Conservation (phyloP, 805 yeast species). For the Jamesozyma spencerorum region DNA sequence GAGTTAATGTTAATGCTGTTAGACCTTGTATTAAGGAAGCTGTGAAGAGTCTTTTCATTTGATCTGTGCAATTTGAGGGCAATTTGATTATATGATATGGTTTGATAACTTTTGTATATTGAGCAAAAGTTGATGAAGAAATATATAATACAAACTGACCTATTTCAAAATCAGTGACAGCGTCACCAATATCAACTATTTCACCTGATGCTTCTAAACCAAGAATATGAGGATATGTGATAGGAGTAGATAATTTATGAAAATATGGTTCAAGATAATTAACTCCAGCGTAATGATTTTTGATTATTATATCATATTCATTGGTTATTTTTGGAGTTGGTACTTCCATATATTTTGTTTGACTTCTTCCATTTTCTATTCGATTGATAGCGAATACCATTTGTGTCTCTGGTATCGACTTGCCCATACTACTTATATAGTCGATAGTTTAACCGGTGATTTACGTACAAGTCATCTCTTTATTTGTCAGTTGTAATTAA, state of each 20-base stretch:
- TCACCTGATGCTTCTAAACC: conserved; percentile 73
- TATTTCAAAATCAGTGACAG: conserved; percentile 44
- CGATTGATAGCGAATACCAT: conserved; percentile 47
- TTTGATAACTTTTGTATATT: conserved; percentile 46
- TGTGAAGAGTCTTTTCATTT: conserved; percentile 45
- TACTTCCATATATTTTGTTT: conserved; percentile 45
- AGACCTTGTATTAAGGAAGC: conserved; percentile 62
- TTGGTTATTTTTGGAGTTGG: conserved; percentile 47
- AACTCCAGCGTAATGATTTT: conserved; percentile 69
- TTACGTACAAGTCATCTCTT: too few species aligned
- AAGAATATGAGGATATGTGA: conserved; percentile 45
- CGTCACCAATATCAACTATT: conserved; percentile 53
- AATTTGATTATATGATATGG: conserved; percentile 38
- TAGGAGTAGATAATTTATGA: conserved; percentile 62
- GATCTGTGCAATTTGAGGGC: conserved; percentile 40
- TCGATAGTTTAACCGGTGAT: too few species aligned
- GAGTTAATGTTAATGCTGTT: conserved; percentile 65
- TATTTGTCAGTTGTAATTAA: too few species aligned
- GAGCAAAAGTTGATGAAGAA: conserved; percentile 53
- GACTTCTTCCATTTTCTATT: conserved; percentile 46
- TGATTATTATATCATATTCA: conserved; percentile 54
- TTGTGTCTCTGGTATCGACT: conserved; percentile 44
- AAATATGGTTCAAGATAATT: conserved; percentile 79
- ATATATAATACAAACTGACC: conserved; percentile 68
- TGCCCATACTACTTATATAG: too few species aligned